These are phyloP conservation scores for Cladophialophora chaetospira DNA, from an alignment of 2,329 filamentous ascomycete species.

Conservation along the genomic window DNA sequence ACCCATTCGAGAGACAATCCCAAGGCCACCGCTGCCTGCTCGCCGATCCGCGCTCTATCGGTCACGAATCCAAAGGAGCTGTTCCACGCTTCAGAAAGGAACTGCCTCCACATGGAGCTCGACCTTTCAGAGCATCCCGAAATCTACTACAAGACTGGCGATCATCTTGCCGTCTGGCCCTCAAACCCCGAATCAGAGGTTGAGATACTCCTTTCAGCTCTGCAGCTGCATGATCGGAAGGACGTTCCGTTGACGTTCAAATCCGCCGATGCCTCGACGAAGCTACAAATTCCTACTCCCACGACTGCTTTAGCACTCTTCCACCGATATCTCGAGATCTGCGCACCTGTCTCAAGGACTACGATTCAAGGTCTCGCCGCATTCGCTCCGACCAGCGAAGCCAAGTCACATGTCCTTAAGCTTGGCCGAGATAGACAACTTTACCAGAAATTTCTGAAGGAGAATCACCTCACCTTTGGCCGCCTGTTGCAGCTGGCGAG, in stretches of 20 bases:
- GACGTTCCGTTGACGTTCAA: slow-evolving; percentile 31
- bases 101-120: slow-evolving; percentile 45
- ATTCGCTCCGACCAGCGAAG: slow-evolving; percentile 72
- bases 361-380: slow-evolving; percentile 77
- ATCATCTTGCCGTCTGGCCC: slow-evolving; percentile 46
- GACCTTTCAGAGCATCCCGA: slow-evolving; percentile 46
- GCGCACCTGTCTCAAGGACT: slow-evolving; percentile 85
- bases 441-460: slow-evolving; percentile 74
- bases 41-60: slow-evolving; percentile 80
- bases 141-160: slow-evolving; percentile 45
- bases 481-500: slow-evolving; percentile 57
- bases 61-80: slow-evolving; percentile 78
- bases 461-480: slow-evolving; percentile 68
- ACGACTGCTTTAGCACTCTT: slow-evolving; percentile 84
- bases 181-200: slow-evolving; percentile 44
- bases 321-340: slow-evolving; percentile 90
- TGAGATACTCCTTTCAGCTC: slow-evolving; percentile 35
- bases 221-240: slow-evolving; percentile 35
- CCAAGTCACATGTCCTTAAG: slow-evolving; percentile 77
- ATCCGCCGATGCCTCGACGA: slow-evolving; percentile 24
- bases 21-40: slow-evolving; percentile 67
- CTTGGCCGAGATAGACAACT: slow-evolving; percentile 84
- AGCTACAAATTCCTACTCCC: slow-evolving; percentile 79
- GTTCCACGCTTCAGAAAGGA: slow-evolving; percentile 69
- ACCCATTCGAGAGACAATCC: slow-evolving; percentile 63